Evolutionary conservation across 495 filamentous ascomycete genomes (phyloP).

Genomic region (Halenospora varia): DNA sequence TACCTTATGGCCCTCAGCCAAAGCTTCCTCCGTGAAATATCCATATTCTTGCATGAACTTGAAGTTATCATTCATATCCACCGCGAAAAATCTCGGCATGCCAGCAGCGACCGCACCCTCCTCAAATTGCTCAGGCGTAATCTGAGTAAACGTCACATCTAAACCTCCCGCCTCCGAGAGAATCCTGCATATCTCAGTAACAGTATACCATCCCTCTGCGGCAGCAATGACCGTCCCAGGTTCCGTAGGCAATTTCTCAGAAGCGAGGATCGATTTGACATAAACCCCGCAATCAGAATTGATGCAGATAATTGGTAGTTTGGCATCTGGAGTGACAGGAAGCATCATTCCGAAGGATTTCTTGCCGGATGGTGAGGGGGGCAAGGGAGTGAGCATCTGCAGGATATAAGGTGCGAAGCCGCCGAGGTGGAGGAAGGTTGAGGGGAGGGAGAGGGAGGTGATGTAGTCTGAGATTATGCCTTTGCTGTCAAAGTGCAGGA

Average conservation of each 20-base stretch:
- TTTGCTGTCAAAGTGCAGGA: conserved; percentile 61
- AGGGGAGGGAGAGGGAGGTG: conserved; percentile 37
- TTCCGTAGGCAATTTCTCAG: too few relatives aligned
- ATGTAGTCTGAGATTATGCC: conserved; percentile 57
- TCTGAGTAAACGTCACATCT: conserved; percentile 26
- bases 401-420: too few relatives aligned
- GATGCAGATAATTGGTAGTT: too few relatives aligned
- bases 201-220: too few relatives aligned
- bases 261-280: too few relatives aligned
- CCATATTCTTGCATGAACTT: conserved; percentile 42
- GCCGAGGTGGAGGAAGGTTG: conserved; percentile 53
- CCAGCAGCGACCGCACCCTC: conserved; percentile 31
- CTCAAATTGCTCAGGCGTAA: conserved; percentile 46
- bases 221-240: too few relatives aligned
- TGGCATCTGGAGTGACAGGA: too few relatives aligned
- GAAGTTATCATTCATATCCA: conserved; percentile 53
- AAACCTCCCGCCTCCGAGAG: too few relatives aligned
- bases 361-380: conserved; percentile 42
- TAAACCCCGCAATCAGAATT: too few relatives aligned
- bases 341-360: conserved; percentile 38
- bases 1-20: too few relatives aligned
- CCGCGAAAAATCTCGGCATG: conserved; percentile 34
- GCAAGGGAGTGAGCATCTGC: conserved; percentile 63
- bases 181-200: too few relatives aligned
- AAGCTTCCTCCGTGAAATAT: too few relatives aligned